Evolutionary conservation across 208 protist species (phyloP).

Genomic region (Angomonas desouzai): DNA sequence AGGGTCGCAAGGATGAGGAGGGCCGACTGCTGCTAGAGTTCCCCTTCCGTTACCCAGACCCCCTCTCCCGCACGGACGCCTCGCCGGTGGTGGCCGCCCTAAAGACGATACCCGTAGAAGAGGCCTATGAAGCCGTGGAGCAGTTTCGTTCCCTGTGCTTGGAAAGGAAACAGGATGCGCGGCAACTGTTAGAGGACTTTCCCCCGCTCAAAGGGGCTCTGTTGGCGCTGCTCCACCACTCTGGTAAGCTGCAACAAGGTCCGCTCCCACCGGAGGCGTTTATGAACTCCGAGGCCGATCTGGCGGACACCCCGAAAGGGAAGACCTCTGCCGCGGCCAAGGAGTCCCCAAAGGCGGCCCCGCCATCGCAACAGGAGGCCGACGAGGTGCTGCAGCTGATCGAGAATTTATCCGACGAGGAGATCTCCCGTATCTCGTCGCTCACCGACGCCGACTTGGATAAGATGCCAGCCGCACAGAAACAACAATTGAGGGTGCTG

Average conservation of each 20-base stretch:
- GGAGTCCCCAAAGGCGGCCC: constrained; percentile 4
- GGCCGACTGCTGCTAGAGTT: constrained; percentile 46
- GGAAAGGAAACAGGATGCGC: constrained; percentile 59
- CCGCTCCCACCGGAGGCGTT: constrained; percentile 54
- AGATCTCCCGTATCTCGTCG: constrained; percentile 64
- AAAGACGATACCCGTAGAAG: constrained; percentile 41
- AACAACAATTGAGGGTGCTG: constrained; percentile 68
- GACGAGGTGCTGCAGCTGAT: constrained; percentile 80
- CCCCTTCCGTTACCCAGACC: constrained; percentile 50
- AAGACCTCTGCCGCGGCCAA: not conserved
- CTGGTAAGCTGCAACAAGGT: constrained; percentile 42
- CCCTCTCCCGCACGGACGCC: constrained; percentile 54
- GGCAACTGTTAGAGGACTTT: constrained; percentile 53
- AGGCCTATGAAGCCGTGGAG: constrained; percentile 86
- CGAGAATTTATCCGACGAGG: constrained; percentile 66
- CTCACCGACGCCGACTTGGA: constrained; percentile 68
- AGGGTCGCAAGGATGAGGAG: constrained; percentile 14
- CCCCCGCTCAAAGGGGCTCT: constrained; percentile 68
- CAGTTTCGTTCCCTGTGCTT: constrained; percentile 82
- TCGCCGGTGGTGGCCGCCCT: constrained; percentile 52
- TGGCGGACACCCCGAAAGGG: not conserved
- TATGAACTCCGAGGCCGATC: not conserved
- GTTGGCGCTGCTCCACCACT: constrained; percentile 82
- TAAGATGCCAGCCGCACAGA: constrained; percentile 44
- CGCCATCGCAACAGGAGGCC: constrained; percentile 32